Evolutionary conservation across 192 early-diverging fungal species (phyloP), one percentile per base, ranked within the genome.

Genomic region (Gryganskiella cystojenkinii): DNA sequence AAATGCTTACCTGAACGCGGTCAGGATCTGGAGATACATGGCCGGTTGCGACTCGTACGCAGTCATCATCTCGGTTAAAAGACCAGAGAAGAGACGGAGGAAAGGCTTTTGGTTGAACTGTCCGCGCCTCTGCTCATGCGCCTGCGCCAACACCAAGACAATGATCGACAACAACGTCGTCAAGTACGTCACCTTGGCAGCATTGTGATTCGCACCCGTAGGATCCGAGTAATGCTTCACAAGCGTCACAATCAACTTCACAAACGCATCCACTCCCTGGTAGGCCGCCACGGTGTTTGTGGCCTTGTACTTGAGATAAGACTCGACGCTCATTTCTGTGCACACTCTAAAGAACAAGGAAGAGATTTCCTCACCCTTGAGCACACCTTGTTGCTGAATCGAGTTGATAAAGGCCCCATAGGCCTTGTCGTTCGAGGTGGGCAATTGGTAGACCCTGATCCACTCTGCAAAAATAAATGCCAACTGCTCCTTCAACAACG

Each of bases 211-310:
- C 50, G 85, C 74, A 33, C 84, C 86, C 9, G 82, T 79, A 20
- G 86, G 83, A 47, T 85, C 89, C 5, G 81, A 87, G 70, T 90
- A 89, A 63, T 93, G 88, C 55, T 94, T 92, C 49, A 94, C 87
- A 37, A 97, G 75, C 19, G 92, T 84, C 6, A 98, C 90, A 20
- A 96, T 90, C 24, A 99, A 80, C 50, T 92, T 91, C 2, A 95
- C 93, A 61, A 98, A 94, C 6, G 98, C 97, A 74, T 99, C 97
- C 3, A 97, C 91, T 3, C 94, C 92, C 57, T 94, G 91, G 82
- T 93, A 95, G 6, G 88, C 83, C 0, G 83, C 69, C 6, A 79
- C 70, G 14, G 85, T 83, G 56, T 81, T 81, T 2, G 67, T 60
- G 30, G 80, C 58, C 57, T 86, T 85, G 79, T 84, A 65, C 80